Evolutionary conservation across 805 yeast species (phyloP), one percentile per base, ranked within the genome.

Genomic region (Candida qinlingensis): DNA sequence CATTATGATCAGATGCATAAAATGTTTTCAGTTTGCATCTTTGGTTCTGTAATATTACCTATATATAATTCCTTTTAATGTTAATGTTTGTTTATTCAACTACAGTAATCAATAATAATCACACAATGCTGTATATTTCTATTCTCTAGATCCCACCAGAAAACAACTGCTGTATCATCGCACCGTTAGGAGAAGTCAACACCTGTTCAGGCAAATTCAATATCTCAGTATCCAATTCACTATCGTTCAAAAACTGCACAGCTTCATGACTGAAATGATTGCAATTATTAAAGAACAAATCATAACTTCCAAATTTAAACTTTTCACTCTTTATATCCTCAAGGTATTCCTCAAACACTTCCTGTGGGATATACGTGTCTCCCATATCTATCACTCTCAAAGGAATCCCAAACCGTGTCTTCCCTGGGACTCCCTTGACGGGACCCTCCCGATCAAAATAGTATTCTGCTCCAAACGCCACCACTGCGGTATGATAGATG

Each of bases 401-500:
- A 0, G 89, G 88, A 1, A 52, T 45, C 0, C 89, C 89, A 53
- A 80, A 79, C 55, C 81, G 80, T 26, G 87, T 75, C 27, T 54
- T 57, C 0, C 85, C 87, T 0, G 85, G 80, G 1, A 57, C 48
- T 4, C 53, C 53, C 10, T 66, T 54, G 35, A 67, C 69, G 35
- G 71, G 67, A 41, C 84, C 79, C 12, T 87, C 87, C 37, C 73
- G 74, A 49, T 83, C 85, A 45, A 78, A 80, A 57, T 74, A 83
- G 53, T 75, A 71, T 56, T 83, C 89, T 45, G 67, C 68, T n/a
- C 71, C 75, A 54, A 72, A 69, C 19, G 76, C 70, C 9, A 80
- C 80, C 2, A 81, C 76, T 2, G 80, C 72, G 1, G 87, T 82
- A 61, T 83, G 89, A 71, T 83, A 84, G 6, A 83, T 73, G 11